Base-by-base conservation (phyloP, 106 monocot species). In the Ottelia alismoides region DNA sequence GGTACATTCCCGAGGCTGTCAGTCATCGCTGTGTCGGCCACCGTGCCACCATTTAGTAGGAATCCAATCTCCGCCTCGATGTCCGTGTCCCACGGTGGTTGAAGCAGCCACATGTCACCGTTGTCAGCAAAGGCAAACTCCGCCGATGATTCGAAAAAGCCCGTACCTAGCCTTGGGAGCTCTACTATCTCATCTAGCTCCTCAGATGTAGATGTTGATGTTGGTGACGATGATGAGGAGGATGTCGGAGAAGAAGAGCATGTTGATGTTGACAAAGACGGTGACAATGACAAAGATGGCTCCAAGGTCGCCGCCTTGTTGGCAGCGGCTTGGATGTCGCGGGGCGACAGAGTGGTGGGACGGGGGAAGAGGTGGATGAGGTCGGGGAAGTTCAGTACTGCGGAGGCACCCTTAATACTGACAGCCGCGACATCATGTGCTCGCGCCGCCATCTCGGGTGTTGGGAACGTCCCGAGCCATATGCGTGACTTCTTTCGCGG, bases 121-220 rank as follows among this genome's bases (percentile, higher is more conserved):
- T 30, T n/a, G 28, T 74, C 74, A 3, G 29, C 28, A 49, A 61
- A 73, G 1, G 56, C 60, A 32, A 73, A 55, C 47, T 66, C 73
- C 17, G 48, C 31, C 6, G 66, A 52, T 48, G 61, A 54, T 32
- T 51, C 49, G 23, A 72, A 21, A 17, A 65, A 24, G 18, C 49
- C 47, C 18, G 61, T 22, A 20, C 61, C 61, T 17, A 73, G 54
- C 12, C 61, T 52, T 1, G 76, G 76, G 16, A 76, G 61, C 62
- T 76, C 76, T 28, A 76, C 76, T 23, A 76, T 76, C 60, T 70
- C 71, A 14, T 45, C 71, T 11, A 76, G 65, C 49, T 76, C 76
- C 22, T 76, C 76, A 5, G 65, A 45, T 0, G 58, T 45, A 40
- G 45, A 18, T 2, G 58, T 17, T 45, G 58, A 32, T 40, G 56